These are phyloP conservation scores for Glycine latifolia DNA, from an alignment of 306 rosid genomes.

Conservation along the genomic window DNA sequence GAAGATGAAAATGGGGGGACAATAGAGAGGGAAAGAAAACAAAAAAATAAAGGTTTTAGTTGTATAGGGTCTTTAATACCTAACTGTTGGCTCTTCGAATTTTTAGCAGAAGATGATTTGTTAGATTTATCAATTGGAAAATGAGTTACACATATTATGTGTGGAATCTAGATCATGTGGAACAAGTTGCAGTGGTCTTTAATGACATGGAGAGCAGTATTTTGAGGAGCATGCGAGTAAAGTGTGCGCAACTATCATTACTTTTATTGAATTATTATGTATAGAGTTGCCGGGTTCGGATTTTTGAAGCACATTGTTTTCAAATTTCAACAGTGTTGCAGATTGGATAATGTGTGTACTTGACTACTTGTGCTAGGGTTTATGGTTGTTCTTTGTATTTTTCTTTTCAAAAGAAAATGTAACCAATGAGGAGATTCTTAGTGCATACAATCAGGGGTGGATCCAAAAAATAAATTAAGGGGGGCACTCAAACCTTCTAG, in stretches of 20 bases:
- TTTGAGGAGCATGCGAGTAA: constrained; percentile 47
- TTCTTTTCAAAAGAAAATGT: constrained; percentile 33
- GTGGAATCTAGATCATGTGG: constrained; percentile 45
- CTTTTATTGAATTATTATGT: constrained; percentile 41
- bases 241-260: constrained; percentile 49
- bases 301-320: constrained; percentile 58
- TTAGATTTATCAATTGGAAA: constrained; percentile 54
- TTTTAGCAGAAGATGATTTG: constrained; percentile 86
- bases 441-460: constrained; percentile 24
- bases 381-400: constrained; percentile 46
- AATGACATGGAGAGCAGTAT: constrained; percentile 41
- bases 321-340: constrained; percentile 52
- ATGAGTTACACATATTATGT: constrained; percentile 47
- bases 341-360: constrained; percentile 56
- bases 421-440: constrained; percentile 32
- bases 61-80: constrained; percentile 81
- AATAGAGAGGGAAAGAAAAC: constrained; percentile 31
- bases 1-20: constrained; percentile 41
- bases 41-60: constrained; percentile 46
- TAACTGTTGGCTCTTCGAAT: constrained; percentile 82
- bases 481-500: too few species aligned
- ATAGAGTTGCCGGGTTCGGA: constrained; percentile 54
- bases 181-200: constrained; percentile 46
- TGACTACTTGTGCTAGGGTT: constrained; percentile 43
- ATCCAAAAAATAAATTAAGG: too few species aligned